These are phyloP conservation scores for Stephania yunnanensis DNA, from an alignment of 164 flowering plant genomes.

Conservation along the genomic window DNA sequence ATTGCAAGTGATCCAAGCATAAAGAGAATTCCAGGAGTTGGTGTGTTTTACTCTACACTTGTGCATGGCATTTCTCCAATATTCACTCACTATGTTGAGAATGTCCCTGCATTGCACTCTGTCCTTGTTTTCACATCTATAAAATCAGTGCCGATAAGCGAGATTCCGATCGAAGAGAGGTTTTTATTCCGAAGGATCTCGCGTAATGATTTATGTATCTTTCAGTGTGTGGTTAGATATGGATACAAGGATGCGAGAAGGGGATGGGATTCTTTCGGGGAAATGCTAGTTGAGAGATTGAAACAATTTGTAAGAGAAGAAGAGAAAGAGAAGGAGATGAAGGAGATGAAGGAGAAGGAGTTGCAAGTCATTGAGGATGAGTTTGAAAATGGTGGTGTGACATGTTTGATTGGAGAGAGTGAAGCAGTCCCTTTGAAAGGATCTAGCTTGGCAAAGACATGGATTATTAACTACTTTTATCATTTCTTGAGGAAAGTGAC, in stretches of 20 bases:
- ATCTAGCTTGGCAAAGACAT: slow-evolving; percentile 10
- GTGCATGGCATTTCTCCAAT: slow-evolving; percentile 34
- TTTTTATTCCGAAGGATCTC: slow-evolving; percentile 22
- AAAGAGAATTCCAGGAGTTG: slow-evolving; percentile 22
- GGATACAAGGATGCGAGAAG: slow-evolving; percentile 17
- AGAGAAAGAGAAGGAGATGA: not conserved
- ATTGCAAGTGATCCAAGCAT: slow-evolving; percentile 2
- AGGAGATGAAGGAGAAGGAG: slow-evolving; percentile 7
- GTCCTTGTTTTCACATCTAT: slow-evolving; percentile 25
- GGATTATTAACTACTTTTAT: slow-evolving; percentile 13
- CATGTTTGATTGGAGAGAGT: slow-evolving; percentile 18
- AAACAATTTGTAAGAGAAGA: slow-evolving; percentile 11
- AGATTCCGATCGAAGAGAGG: slow-evolving; percentile 20
- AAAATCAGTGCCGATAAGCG: slow-evolving; percentile 21
- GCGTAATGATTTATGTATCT: slow-evolving; percentile 7
- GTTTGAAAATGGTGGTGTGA: slow-evolving; percentile 9
- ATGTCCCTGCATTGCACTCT: slow-evolving; percentile 22
- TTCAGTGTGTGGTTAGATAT: slow-evolving; percentile 28
- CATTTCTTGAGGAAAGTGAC: slow-evolving; percentile 4
- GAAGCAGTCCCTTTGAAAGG: slow-evolving; percentile 15
- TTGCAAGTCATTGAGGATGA: slow-evolving; percentile 11
- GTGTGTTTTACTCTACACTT: slow-evolving; percentile 27
- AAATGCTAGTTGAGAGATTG: slow-evolving; percentile 8
- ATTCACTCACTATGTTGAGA: slow-evolving; percentile 21
- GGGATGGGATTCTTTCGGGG: slow-evolving; percentile 9